Evolutionary conservation across 2,329 filamentous ascomycete species (phyloP).

Genomic region (Penicillium sp.): DNA sequence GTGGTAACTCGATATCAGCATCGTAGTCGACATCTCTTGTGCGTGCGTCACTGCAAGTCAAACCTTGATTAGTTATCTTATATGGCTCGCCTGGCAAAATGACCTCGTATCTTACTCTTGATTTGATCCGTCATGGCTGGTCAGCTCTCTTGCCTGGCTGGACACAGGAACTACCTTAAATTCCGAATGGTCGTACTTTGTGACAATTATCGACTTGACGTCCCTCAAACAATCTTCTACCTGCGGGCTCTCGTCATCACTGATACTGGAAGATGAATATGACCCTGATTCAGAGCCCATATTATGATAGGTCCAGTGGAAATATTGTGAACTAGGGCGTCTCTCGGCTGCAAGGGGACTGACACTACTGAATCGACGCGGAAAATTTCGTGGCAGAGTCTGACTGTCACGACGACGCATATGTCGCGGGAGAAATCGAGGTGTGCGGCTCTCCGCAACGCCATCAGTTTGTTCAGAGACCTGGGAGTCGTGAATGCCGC

Average conservation of each 20-base stretch:
- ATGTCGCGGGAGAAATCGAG: background rate
- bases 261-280: background rate
- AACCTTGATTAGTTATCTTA: background rate
- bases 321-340: background rate
- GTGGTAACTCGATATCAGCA: background rate
- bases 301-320: background rate
- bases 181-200: background rate
- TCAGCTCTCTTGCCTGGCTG: background rate
- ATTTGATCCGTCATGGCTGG: background rate
- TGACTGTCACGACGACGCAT: background rate
- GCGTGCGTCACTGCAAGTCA: background rate
- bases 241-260: background rate
- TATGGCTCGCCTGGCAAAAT: background rate
- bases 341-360: background rate
- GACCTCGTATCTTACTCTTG: background rate
- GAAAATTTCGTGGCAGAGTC: background rate
- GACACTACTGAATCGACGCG: background rate
- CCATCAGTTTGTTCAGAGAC: background rate
- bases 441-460: background rate
- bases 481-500: background rate
- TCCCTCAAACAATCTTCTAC: background rate
- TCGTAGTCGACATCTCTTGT: background rate
- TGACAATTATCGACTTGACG: background rate
- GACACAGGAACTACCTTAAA: background rate
- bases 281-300: background rate